Evolutionary conservation across 129 eudicot genomes (phyloP), one percentile per base, ranked within the genome.

Genomic region (Flaveria linearis): DNA sequence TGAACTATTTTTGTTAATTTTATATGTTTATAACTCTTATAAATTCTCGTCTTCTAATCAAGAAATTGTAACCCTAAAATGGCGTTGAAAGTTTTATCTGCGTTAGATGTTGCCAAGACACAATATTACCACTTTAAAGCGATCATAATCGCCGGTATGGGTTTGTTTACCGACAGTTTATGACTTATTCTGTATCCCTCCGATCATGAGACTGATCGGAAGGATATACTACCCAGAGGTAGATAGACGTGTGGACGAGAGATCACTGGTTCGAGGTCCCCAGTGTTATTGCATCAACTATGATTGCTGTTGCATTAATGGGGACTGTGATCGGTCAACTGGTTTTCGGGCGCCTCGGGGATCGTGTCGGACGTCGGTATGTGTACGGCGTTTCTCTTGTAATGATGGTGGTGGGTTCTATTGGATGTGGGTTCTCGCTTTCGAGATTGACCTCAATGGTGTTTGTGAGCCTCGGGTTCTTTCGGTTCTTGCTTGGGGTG

Each of bases 91-190:
- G 83, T 80, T 57, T 25, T 80, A 80, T 53, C 84, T 7, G 90
- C 87, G 0, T 81, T 83, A 0, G 90, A 86, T 63, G 15, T 68
- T 0, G 87, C 87, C 4, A 77, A 74, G 72, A 77, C 85, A 3
- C 87, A 86, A 20, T 77, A 55, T 46, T 86, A 86, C 76, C 90
- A 83, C 50, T 86, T 86, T 69, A 86, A 79, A 62, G 87, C 90
- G 0, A 83, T 83, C n/a, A 68, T 80, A 12, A 72, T 86, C 4
- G 90, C 87, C 3, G 90, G 90, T 11, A 83, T 86, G 90, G 90
- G 90, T 41, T 77, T 86, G 4, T 86, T 86, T 53, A 80, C 79
- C 4, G 90, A 86, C 28, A 81, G 84, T 1, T 1, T 86, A 86
- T 61, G 89, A 86, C 42, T 72, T 86, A 23, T 86, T 86, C 41